Evolutionary conservation across 768 basidiomycete species (phyloP).

Genomic region (Kwoniella pini): DNA sequence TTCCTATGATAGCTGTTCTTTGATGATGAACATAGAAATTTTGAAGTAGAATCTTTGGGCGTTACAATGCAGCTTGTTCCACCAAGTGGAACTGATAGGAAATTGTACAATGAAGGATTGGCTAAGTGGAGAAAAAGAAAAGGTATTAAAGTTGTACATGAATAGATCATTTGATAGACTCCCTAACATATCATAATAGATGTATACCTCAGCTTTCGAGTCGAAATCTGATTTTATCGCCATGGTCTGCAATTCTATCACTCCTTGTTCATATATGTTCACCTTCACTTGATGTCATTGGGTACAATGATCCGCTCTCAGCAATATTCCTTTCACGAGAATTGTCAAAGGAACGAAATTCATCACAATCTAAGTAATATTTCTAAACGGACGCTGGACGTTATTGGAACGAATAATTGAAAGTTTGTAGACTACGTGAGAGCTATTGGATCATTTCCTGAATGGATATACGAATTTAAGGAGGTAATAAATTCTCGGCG

Average conservation of each 20-base stretch:
- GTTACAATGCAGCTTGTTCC: constrained; percentile 77
- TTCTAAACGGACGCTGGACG: neutral
- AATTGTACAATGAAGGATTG: constrained; percentile 72
- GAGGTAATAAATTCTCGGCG: neutral
- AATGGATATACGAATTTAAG: constrained; percentile 7
- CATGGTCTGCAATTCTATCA: no score
- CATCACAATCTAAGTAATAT: neutral
- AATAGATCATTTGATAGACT: neutral
- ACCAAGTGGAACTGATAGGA: constrained; percentile 62
- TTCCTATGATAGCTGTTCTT: constrained; percentile 62
- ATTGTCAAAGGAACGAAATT: no score
- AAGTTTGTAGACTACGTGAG: neutral
- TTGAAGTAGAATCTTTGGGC: constrained; percentile 63
- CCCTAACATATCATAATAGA: no score
- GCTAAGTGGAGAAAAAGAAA: constrained; percentile 64
- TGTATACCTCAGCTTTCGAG: no score
- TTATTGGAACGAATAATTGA: neutral
- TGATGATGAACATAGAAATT: constrained; percentile 69
- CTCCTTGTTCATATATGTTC: no score
- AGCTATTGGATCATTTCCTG: constrained; percentile 5
- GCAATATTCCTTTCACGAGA: no score
- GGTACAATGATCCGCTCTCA: no score
- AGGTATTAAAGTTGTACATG: constrained; percentile 35
- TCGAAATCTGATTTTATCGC: no score
- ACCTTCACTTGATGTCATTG: no score